Base-by-base conservation (phyloP, 2,329 filamentous ascomycete genomes). In the Monosporascus sp. region DNA sequence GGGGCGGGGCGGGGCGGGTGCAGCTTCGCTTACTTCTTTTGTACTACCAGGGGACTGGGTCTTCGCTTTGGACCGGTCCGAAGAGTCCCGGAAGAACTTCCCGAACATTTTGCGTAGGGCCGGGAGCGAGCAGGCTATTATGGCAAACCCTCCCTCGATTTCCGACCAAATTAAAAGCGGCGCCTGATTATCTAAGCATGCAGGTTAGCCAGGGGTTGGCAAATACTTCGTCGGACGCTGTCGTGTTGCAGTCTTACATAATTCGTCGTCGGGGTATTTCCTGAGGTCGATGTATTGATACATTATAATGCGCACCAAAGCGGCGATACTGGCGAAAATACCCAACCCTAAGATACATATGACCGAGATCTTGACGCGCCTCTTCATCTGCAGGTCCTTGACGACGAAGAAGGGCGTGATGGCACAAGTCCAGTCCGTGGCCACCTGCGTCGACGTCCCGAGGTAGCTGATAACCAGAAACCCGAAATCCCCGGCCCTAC, bases 361-460 rank as follows among this genome's bases (percentile, higher is more conserved):
- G 18, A 59, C 49, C 6, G 53, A 49, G 43, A 49, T 47, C 51
- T 57, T 57, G 25, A 37, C 50, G 44, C 52, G 52, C 3, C 37
- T 3, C 15, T 47, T 38, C 57, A 59, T 57, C 51, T 57, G 54
- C 24, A 59, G 55, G 20, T 49, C 47, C 45, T 51, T 52, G n/a
- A 57, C 52, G 18, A 54, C 43, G 25, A 58, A 57, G 27, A 52
- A 59, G 3, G 57, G 57, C 4, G 53, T 37, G 27, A 55, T 46
- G 24, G 53, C 55, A 27, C 51, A 55, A 43, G 51, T 54, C 27
- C 54, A 58, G 53, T 58, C 54, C 38, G 54, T 44, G n/a, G 52
- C 6, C 6, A 56, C 54, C 41, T 44, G 48, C 8, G 56, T 47
- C 20, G 38, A 47, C 4, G 55, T 55, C 48, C 54, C 51, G 25